These are phyloP conservation scores for Spirogloea muscicola DNA, from an alignment of 139 green algal genomes.

Conservation along the genomic window DNA sequence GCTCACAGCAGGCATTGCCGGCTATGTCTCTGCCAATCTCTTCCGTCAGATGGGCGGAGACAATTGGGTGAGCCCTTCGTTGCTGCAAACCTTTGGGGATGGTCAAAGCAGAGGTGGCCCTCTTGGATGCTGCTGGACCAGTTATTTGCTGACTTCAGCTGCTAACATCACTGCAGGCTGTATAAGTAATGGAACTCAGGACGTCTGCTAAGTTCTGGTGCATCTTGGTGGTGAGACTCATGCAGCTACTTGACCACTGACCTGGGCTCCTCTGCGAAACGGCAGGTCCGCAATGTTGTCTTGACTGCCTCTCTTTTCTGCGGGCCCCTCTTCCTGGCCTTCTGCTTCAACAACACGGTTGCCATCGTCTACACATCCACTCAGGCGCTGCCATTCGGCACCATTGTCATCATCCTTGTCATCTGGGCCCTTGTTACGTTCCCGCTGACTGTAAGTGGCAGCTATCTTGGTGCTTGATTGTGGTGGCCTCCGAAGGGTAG, in stretches of 20 bases:
- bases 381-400: slow-evolving; percentile 75
- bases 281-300: slow-evolving; percentile 58
- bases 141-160: too few species aligned
- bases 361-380: slow-evolving; percentile 65
- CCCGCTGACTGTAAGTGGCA: slow-evolving; percentile 49
- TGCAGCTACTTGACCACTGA: too few species aligned
- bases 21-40: slow-evolving; percentile 72
- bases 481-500: too few species aligned
- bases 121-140: too few species aligned
- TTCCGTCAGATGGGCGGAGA: slow-evolving; percentile 82
- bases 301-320: slow-evolving; percentile 67
- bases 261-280: too few species aligned
- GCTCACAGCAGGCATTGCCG: slow-evolving; percentile 60
- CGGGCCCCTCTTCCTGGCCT: slow-evolving; percentile 65
- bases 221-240: too few species aligned
- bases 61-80: slow-evolving; percentile 59
- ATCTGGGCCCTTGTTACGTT: slow-evolving; percentile 71
- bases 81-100: too few species aligned
- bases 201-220: too few species aligned
- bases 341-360: slow-evolving; percentile 75
- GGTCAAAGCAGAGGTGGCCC: too few species aligned
- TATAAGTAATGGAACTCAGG: too few species aligned
- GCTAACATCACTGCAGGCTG: too few species aligned
- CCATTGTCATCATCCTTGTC: slow-evolving; percentile 76
- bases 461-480: neutral